phyloP scores from a whole-genome alignment of 805 yeast species.

The Lipomyces sp. region DNA sequence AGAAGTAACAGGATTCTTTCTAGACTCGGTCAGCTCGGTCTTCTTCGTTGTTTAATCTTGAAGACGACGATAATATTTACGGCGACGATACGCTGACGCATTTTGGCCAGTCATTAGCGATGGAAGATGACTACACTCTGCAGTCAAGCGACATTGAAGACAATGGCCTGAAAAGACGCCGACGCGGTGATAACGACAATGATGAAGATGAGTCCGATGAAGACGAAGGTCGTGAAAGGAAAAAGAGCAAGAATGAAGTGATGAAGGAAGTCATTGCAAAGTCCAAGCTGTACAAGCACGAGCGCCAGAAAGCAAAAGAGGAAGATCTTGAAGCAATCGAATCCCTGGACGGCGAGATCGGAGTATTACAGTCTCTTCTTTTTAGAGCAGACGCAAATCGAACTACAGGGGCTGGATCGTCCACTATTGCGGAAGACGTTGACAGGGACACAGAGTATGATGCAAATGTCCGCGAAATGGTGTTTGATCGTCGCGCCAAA shows the following conservation, averaged over 20 bases:
- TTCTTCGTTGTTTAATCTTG: constrained; percentile 65
- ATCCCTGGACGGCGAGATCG: constrained; percentile 39
- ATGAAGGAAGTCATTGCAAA: constrained; percentile 46
- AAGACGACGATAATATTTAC: constrained; percentile 55
- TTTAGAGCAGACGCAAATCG: constrained; percentile 4
- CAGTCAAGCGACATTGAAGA: constrained; percentile 40
- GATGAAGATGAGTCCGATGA: constrained; percentile 41
- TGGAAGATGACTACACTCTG: constrained; percentile 55
- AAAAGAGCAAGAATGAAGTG: constrained; percentile 43
- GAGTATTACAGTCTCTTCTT: constrained; percentile 30
- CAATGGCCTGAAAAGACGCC: constrained; percentile 27
- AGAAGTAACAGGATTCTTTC: constrained; percentile 1
- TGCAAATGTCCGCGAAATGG: constrained; percentile 39
- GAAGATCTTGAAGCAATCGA: constrained; percentile 40
- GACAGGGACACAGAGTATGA: constrained; percentile 38
- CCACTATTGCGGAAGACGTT: background rate
- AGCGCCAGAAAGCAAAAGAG: constrained; percentile 42
- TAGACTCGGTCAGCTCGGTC: constrained; percentile 22
- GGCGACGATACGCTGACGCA: constrained; percentile 62
- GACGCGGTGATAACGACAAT: background rate
- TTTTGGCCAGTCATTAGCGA: constrained; percentile 63
- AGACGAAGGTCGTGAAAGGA: constrained; percentile 41
- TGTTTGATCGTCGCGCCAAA: constrained; percentile 42
- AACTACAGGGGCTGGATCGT: constrained; percentile 1
- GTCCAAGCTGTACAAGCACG: constrained; percentile 43